phyloP scores from a whole-genome alignment of 768 basidiomycete genomes.

The Mrakia frigida region DNA sequence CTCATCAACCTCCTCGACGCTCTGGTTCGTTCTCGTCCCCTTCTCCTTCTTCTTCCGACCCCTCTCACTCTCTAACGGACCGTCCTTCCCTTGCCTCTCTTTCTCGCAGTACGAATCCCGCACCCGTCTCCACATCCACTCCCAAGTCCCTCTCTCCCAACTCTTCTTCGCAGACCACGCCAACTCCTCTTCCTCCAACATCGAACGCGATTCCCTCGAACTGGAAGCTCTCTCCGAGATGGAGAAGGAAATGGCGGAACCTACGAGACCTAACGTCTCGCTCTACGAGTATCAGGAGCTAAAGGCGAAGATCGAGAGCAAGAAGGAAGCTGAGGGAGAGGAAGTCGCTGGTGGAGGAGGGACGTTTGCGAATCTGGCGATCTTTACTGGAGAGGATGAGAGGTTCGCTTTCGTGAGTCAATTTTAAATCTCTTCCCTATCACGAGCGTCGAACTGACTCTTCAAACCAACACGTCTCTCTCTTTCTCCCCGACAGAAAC shows the following conservation, averaged over 20 bases:
- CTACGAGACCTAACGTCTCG: constrained; percentile 31
- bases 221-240: constrained; percentile 31
- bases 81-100: background rate
- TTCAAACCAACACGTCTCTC: background rate
- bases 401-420: constrained; percentile 26
- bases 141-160: constrained; percentile 4
- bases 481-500: constrained; percentile 16
- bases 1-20: constrained; percentile 32
- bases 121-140: constrained; percentile 23
- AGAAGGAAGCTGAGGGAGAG: background rate
- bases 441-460: background rate
- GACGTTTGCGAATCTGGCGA: constrained; percentile 23
- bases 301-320: background rate
- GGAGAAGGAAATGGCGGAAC: constrained; percentile 29
- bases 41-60: background rate
- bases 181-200: background rate
- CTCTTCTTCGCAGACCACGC: constrained; percentile 31
- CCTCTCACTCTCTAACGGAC: background rate
- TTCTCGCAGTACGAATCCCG: constrained; percentile 23
- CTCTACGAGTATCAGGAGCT: constrained; percentile 10
- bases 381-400: constrained; percentile 31
- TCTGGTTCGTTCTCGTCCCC: constrained; percentile 11
- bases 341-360: background rate
- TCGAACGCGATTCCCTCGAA: constrained; percentile 21
- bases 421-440: background rate